Evolutionary conservation across 768 basidiomycete genomes (phyloP).

Genomic region (Kockovaella imperatae): DNA sequence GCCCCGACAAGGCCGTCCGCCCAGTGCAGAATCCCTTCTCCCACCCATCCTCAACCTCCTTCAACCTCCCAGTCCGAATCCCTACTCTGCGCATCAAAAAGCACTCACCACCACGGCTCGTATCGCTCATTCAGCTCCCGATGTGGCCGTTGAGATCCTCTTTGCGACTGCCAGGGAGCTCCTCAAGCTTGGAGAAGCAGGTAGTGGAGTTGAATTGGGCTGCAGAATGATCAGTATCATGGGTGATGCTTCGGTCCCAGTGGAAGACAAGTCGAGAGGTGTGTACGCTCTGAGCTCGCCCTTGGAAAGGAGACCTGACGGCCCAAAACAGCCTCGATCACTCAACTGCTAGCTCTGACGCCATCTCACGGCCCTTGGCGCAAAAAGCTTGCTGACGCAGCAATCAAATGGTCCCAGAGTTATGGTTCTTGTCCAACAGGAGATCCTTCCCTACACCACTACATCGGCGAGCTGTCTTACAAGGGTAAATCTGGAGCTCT

Average conservation of each 20-base stretch:
- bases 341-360: slow-evolving; percentile 81
- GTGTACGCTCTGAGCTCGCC: slow-evolving; percentile 34
- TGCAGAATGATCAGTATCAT: slow-evolving; percentile 76
- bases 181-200: slow-evolving; percentile 76
- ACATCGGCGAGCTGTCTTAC: slow-evolving; percentile 67
- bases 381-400: slow-evolving; percentile 76
- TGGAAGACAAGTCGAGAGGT: slow-evolving; percentile 78
- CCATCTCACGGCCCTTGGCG: slow-evolving; percentile 77
- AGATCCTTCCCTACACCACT: slow-evolving; percentile 79
- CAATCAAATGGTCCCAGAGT: slow-evolving; percentile 79
- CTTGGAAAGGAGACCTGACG: not conserved
- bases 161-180: slow-evolving; percentile 84
- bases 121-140: slow-evolving; percentile 61
- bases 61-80: slow-evolving; percentile 55
- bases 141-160: slow-evolving; percentile 85
- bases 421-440: slow-evolving; percentile 72
- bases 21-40: slow-evolving; percentile 30
- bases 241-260: slow-evolving; percentile 60
- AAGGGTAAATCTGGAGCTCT: slow-evolving; percentile 25
- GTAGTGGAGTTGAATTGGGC: slow-evolving; percentile 81
- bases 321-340: slow-evolving; percentile 47
- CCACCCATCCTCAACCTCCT: slow-evolving; percentile 38
- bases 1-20: slow-evolving; percentile 27
- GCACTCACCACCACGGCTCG: slow-evolving; percentile 89
- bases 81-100: slow-evolving; percentile 93